phyloP scores from a whole-genome alignment of 345 rosid genomes.

The Schrenkiella parvula region DNA sequence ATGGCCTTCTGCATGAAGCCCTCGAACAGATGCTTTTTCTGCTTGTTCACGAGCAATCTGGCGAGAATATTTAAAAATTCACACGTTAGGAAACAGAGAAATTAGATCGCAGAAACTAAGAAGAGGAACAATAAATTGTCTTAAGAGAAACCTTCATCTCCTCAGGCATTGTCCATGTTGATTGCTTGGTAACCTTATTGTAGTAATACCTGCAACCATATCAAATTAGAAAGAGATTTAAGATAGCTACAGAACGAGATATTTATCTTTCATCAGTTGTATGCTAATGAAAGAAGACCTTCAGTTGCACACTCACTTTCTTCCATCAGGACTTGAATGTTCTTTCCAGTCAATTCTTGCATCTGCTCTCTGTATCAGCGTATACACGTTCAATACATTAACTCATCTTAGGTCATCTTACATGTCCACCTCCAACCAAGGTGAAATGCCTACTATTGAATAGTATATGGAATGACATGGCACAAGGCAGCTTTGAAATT shows the following conservation, averaged over 20 bases:
- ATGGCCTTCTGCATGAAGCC: constrained; percentile 39
- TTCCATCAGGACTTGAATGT: constrained; percentile 85
- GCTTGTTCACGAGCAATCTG: constrained; percentile 85
- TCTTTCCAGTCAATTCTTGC: constrained; percentile 96
- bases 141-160: constrained; percentile 69
- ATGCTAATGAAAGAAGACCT: background rate
- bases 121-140: constrained; percentile 2
- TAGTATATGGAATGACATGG: background rate
- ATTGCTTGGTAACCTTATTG: constrained; percentile 81
- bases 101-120: background rate
- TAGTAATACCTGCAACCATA: constrained; percentile 63
- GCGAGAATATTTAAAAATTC: constrained; percentile 21
- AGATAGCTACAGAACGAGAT: constrained; percentile 21
- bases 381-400: constrained; percentile 8
- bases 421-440: constrained; percentile 9
- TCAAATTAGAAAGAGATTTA: constrained; percentile 13
- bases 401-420: constrained; percentile 11
- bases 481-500: constrained; percentile 12
- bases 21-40: constrained; percentile 39
- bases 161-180: constrained; percentile 88
- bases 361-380: constrained; percentile 74
- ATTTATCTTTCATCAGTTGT: background rate
- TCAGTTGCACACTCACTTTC: constrained; percentile 51
- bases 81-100: constrained; percentile 7
- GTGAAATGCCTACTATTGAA: background rate